A percentile compares a stretch with the other conserved stretches of the same genome.
Conservation (phyloP, 139 green algal genomes). For the Diplosphaera chodatii region DNA sequence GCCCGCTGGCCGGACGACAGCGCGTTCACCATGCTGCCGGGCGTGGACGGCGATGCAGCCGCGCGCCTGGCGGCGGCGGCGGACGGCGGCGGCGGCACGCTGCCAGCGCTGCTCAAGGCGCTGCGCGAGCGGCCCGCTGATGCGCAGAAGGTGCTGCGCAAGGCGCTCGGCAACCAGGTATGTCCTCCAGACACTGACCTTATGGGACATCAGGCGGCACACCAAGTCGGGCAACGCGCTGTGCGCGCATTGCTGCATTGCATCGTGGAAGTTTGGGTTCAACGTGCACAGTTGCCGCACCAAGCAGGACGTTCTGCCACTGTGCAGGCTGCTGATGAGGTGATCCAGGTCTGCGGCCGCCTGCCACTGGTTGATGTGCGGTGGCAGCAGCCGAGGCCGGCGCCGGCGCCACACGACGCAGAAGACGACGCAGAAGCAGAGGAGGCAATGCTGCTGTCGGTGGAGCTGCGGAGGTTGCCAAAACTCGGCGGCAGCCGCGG, state of each 20-base stretch:
- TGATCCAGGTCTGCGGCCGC: constrained; percentile 33
- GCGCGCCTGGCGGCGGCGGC: constrained; percentile 23
- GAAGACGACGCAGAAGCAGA: constrained; percentile 1
- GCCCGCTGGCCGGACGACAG: constrained; percentile 69
- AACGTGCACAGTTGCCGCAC: too few species aligned
- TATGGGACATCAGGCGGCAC: too few species aligned
- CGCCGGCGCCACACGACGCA: not conserved
- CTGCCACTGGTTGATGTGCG: constrained; percentile 42
- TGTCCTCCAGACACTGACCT: too few species aligned
- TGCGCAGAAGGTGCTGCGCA: constrained; percentile 5
- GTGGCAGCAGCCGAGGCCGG: constrained; percentile 7
- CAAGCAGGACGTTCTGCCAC: constrained; percentile 6
- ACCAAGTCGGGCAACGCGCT: too few species aligned
- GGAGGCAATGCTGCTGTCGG: constrained; percentile 26
- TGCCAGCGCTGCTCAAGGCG: constrained; percentile 48
- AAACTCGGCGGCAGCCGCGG: constrained; percentile 9
- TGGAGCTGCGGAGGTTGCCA: constrained; percentile 25
- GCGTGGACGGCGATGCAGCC: constrained; percentile 32
- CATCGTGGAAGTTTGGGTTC: too few species aligned
- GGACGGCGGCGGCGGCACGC: constrained; percentile 17
- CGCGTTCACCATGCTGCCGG: constrained; percentile 63
- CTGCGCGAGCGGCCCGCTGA: constrained; percentile 9
- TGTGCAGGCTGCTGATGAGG: constrained; percentile 16
- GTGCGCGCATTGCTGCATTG: too few species aligned
- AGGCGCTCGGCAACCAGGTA: constrained; percentile 16